Evolutionary conservation across 768 basidiomycete genomes (phyloP).

Genomic region (Agrocybe pediades): DNA sequence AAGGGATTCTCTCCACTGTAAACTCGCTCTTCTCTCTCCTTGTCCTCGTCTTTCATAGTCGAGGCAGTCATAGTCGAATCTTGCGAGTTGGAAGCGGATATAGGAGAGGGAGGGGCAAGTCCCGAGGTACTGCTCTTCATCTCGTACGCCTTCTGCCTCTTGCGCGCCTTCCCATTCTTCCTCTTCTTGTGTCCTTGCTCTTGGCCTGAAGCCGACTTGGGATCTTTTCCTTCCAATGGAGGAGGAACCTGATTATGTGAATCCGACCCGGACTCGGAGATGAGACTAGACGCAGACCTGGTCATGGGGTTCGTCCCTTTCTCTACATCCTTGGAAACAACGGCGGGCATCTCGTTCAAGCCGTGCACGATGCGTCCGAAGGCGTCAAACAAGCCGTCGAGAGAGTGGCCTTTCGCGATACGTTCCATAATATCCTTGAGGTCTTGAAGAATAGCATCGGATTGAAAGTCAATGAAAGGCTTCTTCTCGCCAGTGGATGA

Average conservation of each 20-base stretch:
- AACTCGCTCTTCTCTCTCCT: constrained; percentile 8
- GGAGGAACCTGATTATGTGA: neutral
- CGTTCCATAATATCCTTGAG: constrained; percentile 37
- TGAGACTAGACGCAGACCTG: neutral
- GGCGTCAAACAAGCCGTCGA: constrained; percentile 28
- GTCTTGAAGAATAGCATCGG: constrained; percentile 24
- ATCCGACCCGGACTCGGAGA: constrained; percentile 1
- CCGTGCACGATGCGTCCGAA: constrained; percentile 21
- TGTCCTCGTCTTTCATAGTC: neutral
- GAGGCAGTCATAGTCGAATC: neutral
- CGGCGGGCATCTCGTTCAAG: constrained; percentile 17
- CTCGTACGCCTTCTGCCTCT: neutral
- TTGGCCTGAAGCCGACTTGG: neutral
- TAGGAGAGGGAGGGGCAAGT: neutral
- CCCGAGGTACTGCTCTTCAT: neutral
- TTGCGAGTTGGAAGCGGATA: neutral
- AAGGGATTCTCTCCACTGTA: constrained; percentile 10
- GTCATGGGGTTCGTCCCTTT: constrained; percentile 7
- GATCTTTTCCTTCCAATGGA: neutral
- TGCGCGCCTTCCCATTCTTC: constrained; percentile 16
- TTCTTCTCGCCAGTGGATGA: neutral
- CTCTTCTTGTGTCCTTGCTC: constrained; percentile 11
- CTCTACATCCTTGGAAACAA: constrained; percentile 13
- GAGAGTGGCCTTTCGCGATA: constrained; percentile 29
- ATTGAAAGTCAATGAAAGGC: constrained; percentile 10